Conservation (phyloP, 441 rosid species). For the Kokia cookei region DNA sequence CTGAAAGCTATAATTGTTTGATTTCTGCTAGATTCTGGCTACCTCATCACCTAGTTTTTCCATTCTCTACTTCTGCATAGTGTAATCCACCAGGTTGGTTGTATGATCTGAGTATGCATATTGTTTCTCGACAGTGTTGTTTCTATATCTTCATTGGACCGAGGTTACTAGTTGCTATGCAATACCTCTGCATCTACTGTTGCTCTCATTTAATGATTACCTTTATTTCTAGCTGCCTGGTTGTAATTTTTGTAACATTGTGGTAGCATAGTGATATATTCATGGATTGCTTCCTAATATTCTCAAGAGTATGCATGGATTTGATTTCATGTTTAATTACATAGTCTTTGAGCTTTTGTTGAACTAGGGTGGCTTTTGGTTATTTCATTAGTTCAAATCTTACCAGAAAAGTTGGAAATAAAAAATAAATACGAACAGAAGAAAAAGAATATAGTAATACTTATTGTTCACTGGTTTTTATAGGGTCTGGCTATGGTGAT, state of each 20-base stretch:
- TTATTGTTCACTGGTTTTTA: slow-evolving; percentile 4
- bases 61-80: neutral
- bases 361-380: neutral
- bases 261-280: neutral
- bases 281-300: neutral
- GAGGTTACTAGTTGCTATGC: neutral
- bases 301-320: neutral
- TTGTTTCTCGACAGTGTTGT: neutral
- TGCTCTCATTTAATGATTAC: neutral
- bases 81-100: neutral
- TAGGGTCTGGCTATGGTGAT: slow-evolving; percentile 91
- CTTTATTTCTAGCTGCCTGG: neutral
- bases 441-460: neutral
- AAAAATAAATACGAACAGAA: neutral
- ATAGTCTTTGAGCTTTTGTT: neutral
- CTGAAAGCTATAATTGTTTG: neutral
- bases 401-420: neutral
- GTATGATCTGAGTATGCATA: neutral
- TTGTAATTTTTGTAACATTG: neutral
- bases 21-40: neutral
- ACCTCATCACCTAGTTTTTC: neutral
- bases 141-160: neutral
- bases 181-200: neutral
- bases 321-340: neutral
- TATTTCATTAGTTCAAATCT: neutral